Evolutionary conservation across 352 stramenopile species (phyloP).

Genomic region (Phytophthora idaei): DNA sequence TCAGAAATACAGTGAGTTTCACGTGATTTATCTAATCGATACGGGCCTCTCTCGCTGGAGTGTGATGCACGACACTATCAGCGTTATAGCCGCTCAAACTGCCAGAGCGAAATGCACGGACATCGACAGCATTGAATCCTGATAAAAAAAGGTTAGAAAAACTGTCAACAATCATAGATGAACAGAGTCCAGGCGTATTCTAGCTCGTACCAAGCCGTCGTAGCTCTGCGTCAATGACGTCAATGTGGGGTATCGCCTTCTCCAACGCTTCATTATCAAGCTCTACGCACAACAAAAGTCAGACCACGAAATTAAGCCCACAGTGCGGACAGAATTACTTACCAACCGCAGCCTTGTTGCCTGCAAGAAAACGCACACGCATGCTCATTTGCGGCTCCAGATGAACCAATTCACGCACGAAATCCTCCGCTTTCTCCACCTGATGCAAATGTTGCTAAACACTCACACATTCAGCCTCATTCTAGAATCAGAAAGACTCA

Average conservation of each 20-base stretch:
- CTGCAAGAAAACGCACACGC: slow-evolving; percentile 76
- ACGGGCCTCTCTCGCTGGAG: slow-evolving; percentile 6
- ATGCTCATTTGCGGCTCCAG: slow-evolving; percentile 62
- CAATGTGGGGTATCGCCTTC: slow-evolving; percentile 29
- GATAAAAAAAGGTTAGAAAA: neutral
- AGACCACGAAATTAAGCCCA: neutral
- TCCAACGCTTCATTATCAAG: slow-evolving; percentile 45
- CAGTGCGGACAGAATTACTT: neutral
- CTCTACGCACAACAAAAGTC: slow-evolving; percentile 33
- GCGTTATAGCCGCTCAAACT: slow-evolving; percentile 70
- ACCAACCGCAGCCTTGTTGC: slow-evolving; percentile 79
- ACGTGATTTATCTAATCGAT: slow-evolving; percentile 35
- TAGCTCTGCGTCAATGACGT: slow-evolving; percentile 45
- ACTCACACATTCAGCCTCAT: slow-evolving; percentile 1
- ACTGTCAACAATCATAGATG: neutral
- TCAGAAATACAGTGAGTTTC: slow-evolving; percentile 18
- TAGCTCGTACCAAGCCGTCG: slow-evolving; percentile 43
- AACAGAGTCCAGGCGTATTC: neutral
- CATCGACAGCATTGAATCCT: slow-evolving; percentile 62
- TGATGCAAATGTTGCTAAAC: slow-evolving; percentile 66
- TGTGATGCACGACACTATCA: slow-evolving; percentile 33
- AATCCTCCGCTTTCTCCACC: slow-evolving; percentile 71
- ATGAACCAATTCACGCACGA: slow-evolving; percentile 54
- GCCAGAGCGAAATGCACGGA: slow-evolving; percentile 63
- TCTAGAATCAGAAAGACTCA: neutral